Conservation (phyloP, 2,329 filamentous ascomycete species). For the Zasmidium angulare region DNA sequence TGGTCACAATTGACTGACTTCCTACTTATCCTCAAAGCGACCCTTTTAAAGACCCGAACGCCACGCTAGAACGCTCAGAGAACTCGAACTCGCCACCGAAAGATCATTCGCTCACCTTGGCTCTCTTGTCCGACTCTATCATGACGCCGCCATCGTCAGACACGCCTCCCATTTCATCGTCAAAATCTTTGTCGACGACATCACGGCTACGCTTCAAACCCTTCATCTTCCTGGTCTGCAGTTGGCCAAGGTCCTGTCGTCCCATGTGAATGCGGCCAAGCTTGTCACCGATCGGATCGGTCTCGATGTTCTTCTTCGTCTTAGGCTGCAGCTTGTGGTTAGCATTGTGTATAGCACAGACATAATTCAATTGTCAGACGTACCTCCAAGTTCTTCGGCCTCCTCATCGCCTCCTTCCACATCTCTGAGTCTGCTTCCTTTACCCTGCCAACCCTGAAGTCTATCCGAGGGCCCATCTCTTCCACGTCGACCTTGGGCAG, state of each 20-base stretch:
- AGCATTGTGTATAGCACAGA: slow-evolving; percentile 8
- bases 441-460: slow-evolving; percentile 80
- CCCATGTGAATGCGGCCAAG: slow-evolving; percentile 88
- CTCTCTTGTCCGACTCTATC: slow-evolving; percentile 25
- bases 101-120: slow-evolving; percentile 23
- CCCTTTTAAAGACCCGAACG: slow-evolving; percentile 5
- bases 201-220: slow-evolving; percentile 82
- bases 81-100: neutral
- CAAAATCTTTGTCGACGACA: slow-evolving; percentile 58
- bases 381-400: slow-evolving; percentile 72
- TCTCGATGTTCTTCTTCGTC: slow-evolving; percentile 95
- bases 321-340: slow-evolving; percentile 40
- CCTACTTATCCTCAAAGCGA: no score
- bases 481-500: slow-evolving; percentile 89
- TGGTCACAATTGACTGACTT: no score
- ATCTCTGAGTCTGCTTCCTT: slow-evolving; percentile 74
- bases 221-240: slow-evolving; percentile 99
- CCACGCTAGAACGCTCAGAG: slow-evolving; percentile 17
- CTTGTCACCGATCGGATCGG: slow-evolving; percentile 93
- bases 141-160: slow-evolving; percentile 19
- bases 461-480: slow-evolving; percentile 92
- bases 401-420: slow-evolving; percentile 89
- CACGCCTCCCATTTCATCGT: slow-evolving; percentile 30
- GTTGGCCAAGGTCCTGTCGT: slow-evolving; percentile 78
- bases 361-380: slow-evolving; percentile 31